Base-by-base conservation (phyloP, 257 asterid species). In the Forsythia suspensa region DNA sequence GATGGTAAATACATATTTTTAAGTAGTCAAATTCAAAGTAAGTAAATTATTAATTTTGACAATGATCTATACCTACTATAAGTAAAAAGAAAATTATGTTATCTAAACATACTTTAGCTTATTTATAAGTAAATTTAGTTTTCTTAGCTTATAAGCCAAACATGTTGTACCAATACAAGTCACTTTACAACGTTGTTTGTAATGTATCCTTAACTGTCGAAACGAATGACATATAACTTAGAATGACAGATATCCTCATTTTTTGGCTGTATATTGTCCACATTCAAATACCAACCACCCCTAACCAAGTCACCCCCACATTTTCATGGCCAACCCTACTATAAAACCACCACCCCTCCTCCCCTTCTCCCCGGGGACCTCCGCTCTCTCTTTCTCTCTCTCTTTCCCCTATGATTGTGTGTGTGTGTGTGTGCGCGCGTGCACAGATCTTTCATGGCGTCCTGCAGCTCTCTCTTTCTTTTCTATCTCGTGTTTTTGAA, bases 371-470 rank as follows among this genome's bases (percentile, higher is more conserved):
- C 15, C 38, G 8, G 7, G 1, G 37, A 2, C 59, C 20, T 13
- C 59, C 59, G 12, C 57, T 48, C n/a, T 46, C n/a, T 43, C 48
- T 9, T 10, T 42, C 46, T 42, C 46, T 12, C 55, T 3, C 16
- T 44, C 13, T 44, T 24, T 24, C 24, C 24, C 34, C 3, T 44
- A 10, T 46, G 57, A 48, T 15, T 48, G 20, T 48, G n/a, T 29
- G 2, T 29, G 34, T 29, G 34, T 29, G 34, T 29, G 24, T n/a
- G n/a, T n/a, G 1, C 1, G 48, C 0, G 48, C 5, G n/a, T 63
- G 70, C 40, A 63, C 37, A 63, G 3, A 4, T 29, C 70, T 63
- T 63, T 63, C 38, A 92, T 92, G 97, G 88, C 91, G n/a, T 74
- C 0, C 3, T 29, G 10, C 69, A 51, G 4, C 6, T 66, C 77